Evolutionary conservation across 345 rosid genomes (phyloP).

Genomic region (Camelina sativa): DNA sequence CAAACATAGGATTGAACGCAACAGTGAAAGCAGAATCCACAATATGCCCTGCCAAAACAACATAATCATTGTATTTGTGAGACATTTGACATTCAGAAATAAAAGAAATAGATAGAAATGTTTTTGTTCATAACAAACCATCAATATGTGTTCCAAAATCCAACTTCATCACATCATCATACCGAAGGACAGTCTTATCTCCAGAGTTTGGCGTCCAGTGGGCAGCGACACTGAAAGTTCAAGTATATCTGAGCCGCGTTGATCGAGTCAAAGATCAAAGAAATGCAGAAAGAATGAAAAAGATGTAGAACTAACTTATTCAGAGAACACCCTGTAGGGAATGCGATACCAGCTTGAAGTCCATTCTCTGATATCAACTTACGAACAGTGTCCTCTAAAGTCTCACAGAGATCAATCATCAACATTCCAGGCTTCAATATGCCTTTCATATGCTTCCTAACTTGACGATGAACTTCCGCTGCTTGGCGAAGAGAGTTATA

Average conservation of each 20-base stretch:
- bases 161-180: constrained; percentile 91
- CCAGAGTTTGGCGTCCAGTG: constrained; percentile 97
- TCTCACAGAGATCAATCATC: constrained; percentile 86
- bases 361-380: constrained; percentile 87
- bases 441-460: constrained; percentile 67
- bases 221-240: constrained; percentile 71
- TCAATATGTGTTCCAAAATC: constrained; percentile 95
- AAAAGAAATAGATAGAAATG: not conserved
- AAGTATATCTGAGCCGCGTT: constrained; percentile 18
- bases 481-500: constrained; percentile 88
- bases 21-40: constrained; percentile 91
- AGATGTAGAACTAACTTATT: constrained; percentile 56
- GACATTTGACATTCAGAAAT: not conserved
- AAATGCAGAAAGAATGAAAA: not conserved
- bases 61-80: not conserved
- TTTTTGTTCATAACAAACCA: constrained; percentile 43
- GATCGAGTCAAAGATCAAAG: not conserved
- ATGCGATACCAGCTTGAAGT: constrained; percentile 91
- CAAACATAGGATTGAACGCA: constrained; percentile 90
- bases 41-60: constrained; percentile 63
- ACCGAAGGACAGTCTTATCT: constrained; percentile 90
- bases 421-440: constrained; percentile 83
- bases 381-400: constrained; percentile 79
- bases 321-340: constrained; percentile 89
- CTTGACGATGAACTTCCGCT: constrained; percentile 96